Evolutionary conservation across 495 filamentous ascomycete genomes (phyloP), one percentile per base, ranked within the genome.

Genomic region (Opeltia flavorubescens): DNA sequence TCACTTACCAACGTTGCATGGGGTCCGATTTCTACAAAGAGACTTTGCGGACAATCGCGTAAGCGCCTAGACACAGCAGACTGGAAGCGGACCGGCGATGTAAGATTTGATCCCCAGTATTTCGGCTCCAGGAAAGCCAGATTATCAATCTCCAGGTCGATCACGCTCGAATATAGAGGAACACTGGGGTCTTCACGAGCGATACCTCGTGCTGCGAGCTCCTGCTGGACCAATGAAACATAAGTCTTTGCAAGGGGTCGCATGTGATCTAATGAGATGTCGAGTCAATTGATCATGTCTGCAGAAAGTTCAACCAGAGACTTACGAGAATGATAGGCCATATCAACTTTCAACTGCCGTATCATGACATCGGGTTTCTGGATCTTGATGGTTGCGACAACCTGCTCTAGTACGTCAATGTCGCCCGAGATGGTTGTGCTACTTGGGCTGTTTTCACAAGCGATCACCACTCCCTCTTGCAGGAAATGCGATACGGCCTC

Each of bases 381-480:
- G 9, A 43, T 39, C 47, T 57, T 57, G 11, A 63, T 55, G 5
- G 40, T 29, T 24, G 26, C 42, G n/a, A 42, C 31, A 1, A 41
- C 34, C 9, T 35, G 9, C 6, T 43, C 26, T 1, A 54, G 20
- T 1, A n/a, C 0, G 7, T 25, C 29, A 4, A 8, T 5, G 17
- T 66, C 57, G 1, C 74, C 74, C 11, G 72, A 70, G 0, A 77
- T 51, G 0, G 74, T 78, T 2, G 62, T 62, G 36, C 66, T 75
- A 1, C 50, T 55, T 0, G 66, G 66, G 29, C 65, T 69, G 54
- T 76, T 78, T 39, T 63, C 57, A 48, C 73, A 77, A 4, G 71
- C 74, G 13, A 78, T 58, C 6, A 57, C 54, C 0, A 58, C 59
- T 20, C 44, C 60, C 0, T 34, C 21, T 1, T 15, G 30, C 1